Percentiles rank a stretch among this genome's conserved stretches.
Conservation (phyloP, 257 asterid species). For the Fraxinus cuspidata region DNA sequence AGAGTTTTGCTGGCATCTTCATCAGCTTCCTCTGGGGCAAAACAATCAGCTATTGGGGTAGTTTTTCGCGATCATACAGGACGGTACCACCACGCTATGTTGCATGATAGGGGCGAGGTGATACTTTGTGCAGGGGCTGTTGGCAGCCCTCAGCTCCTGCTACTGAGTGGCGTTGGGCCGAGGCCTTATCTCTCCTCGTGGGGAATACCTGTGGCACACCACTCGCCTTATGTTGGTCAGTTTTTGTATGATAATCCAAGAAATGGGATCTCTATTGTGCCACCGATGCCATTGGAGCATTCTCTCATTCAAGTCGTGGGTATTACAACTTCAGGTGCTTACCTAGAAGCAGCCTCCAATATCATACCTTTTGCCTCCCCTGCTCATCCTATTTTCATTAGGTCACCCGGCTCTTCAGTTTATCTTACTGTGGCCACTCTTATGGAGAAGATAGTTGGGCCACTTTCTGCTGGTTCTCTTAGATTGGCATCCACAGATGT, state of each 20-base stretch:
- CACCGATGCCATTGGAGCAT: slow-evolving; percentile 72
- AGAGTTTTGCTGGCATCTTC: slow-evolving; percentile 49
- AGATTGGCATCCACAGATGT: slow-evolving; percentile 75
- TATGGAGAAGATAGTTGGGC: slow-evolving; percentile 82
- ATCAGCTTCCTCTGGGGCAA: slow-evolving; percentile 22
- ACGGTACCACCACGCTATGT: slow-evolving; percentile 69
- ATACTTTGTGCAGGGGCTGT: slow-evolving; percentile 79
- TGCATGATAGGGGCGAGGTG: slow-evolving; percentile 67
- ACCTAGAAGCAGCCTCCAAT: slow-evolving; percentile 86
- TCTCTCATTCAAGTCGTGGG: slow-evolving; percentile 88
- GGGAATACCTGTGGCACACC: slow-evolving; percentile 80
- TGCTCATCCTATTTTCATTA: slow-evolving; percentile 45
- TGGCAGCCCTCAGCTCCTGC: slow-evolving; percentile 87
- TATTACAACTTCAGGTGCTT: slow-evolving; percentile 66
- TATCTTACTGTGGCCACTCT: slow-evolving; percentile 81
- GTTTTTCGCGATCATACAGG: slow-evolving; percentile 61
- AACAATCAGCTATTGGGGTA: slow-evolving; percentile 61
- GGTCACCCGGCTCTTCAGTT: slow-evolving; percentile 45
- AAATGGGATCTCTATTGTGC: slow-evolving; percentile 84
- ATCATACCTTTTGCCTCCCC: slow-evolving; percentile 73
- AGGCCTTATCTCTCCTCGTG: slow-evolving; percentile 75
- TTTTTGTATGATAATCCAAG: slow-evolving; percentile 88
- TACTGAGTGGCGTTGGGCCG: slow-evolving; percentile 84
- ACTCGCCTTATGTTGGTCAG: slow-evolving; percentile 74
- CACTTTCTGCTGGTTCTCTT: slow-evolving; percentile 71